Percentiles rank a stretch among this genome's conserved stretches.
Evolutionary conservation across 2,329 filamentous ascomycete species (phyloP).

Genomic region (Colletotrichum sansevieriae): DNA sequence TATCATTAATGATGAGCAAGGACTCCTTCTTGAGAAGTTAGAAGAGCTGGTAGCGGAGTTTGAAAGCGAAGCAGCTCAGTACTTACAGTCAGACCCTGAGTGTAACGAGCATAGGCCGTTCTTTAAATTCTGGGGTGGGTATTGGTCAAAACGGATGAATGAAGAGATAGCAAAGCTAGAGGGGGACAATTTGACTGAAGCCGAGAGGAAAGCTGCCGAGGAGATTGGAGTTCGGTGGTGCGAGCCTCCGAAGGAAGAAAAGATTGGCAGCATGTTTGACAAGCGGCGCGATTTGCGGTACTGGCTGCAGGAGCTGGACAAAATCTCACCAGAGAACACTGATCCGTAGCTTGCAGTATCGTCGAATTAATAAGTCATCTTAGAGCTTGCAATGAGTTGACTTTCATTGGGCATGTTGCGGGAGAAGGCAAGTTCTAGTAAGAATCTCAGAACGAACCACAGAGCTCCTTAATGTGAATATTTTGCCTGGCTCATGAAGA

Average conservation of each 20-base stretch:
- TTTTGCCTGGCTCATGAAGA: no score
- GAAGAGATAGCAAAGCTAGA: not conserved
- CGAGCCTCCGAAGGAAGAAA: no score
- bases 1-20: not conserved
- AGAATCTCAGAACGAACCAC: no score
- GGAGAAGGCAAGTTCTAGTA: no score
- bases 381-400: not conserved
- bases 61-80: not conserved
- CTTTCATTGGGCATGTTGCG: no score
- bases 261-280: not conserved
- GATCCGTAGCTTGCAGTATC: not conserved
- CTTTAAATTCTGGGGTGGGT: not conserved
- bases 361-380: not conserved
- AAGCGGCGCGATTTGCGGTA: not conserved
- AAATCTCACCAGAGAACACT: not conserved
- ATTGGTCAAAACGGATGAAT: not conserved
- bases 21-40: not conserved
- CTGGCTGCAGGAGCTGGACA: not conserved
- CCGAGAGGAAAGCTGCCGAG: slow-evolving; percentile 1
- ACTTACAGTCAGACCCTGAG: not conserved
- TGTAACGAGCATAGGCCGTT: not conserved
- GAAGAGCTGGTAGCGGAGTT: slow-evolving; percentile 5
- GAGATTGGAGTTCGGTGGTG: slow-evolving; percentile 5
- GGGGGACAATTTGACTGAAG: not conserved
- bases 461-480: no score